Conservation (phyloP, 805 yeast species). For the Pichia nakasei region DNA sequence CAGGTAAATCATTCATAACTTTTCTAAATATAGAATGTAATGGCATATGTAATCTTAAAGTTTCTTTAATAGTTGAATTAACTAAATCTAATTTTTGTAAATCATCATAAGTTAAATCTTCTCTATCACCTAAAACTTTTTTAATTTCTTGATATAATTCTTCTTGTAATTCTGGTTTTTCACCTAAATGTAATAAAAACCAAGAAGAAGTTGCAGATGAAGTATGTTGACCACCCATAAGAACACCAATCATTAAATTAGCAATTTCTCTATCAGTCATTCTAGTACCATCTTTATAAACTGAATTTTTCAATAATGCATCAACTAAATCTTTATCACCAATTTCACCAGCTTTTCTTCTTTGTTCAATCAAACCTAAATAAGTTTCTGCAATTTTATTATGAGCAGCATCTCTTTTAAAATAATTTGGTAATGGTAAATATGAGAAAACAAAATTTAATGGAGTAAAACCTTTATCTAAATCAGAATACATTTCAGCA, state of each 20-base stretch:
- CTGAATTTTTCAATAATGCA: conserved; percentile 68
- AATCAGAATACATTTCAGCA: conserved; percentile 79
- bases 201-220: conserved; percentile 94
- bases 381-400: conserved; percentile 71
- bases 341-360: conserved; percentile 66
- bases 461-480: conserved; percentile 96
- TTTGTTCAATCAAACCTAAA: conserved; percentile 61
- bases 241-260: conserved; percentile 83
- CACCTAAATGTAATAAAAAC: conserved; percentile 87
- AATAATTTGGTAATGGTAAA: conserved; percentile 71
- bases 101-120: conserved; percentile 71
- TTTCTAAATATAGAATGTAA: conserved; percentile 92
- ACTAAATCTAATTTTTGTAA: conserved; percentile 74
- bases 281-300: conserved; percentile 86
- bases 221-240: conserved; percentile 99
- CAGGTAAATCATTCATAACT: conserved; percentile 67
- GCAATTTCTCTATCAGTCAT: conserved; percentile 97
- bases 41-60: conserved; percentile 93
- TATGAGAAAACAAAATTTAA: conserved; percentile 92
- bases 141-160: conserved; percentile 69
- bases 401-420: conserved; percentile 84
- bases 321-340: conserved; percentile 86
- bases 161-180: conserved; percentile 76
- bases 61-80: conserved; percentile 82
- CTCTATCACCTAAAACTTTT: conserved; percentile 43